Evolutionary conservation across 176 grass and related monocot species (phyloP).

Genomic region (Lolium multiflorum): DNA sequence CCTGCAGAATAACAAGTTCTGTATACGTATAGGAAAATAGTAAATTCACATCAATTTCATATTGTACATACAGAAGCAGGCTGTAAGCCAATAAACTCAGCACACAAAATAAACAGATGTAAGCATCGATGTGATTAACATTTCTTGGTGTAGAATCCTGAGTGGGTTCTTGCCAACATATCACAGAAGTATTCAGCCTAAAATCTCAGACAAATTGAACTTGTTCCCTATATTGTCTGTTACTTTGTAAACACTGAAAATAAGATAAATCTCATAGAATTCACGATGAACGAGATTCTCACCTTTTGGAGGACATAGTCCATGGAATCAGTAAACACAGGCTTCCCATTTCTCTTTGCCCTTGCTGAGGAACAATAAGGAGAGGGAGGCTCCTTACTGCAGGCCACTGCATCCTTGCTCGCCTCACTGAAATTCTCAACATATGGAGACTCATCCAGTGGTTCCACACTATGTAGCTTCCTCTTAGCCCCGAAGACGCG

Average conservation of each 20-base stretch:
- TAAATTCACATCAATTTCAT: constrained; percentile 32
- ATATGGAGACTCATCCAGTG: constrained; percentile 64
- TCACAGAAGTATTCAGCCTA: constrained; percentile 24
- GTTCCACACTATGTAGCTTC: constrained; percentile 47
- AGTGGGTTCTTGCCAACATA: constrained; percentile 23
- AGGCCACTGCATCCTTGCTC: constrained; percentile 39
- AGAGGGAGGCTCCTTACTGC: constrained; percentile 35
- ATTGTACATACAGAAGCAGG: background rate
- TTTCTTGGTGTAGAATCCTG: constrained; percentile 13
- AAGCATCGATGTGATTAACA: constrained; percentile 18
- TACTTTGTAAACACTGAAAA: constrained; percentile 9
- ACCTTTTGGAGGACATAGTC: constrained; percentile 85
- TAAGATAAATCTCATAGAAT: constrained; percentile 37
- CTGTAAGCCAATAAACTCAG: constrained; percentile 26
- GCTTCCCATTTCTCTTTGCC: constrained; percentile 51
- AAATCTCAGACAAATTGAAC: constrained; percentile 8
- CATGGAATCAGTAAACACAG: constrained; percentile 50
- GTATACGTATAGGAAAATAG: background rate
- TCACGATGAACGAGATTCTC: constrained; percentile 37
- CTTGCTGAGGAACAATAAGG: constrained; percentile 57
- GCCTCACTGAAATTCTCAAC: constrained; percentile 38
- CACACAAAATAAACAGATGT: constrained; percentile 13
- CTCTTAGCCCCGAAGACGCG: constrained; percentile 67
- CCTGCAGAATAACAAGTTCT: background rate
- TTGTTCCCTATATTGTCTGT: background rate